Conservation (phyloP, 2,329 filamentous ascomycete species). For the Tolypocladium amazonense region DNA sequence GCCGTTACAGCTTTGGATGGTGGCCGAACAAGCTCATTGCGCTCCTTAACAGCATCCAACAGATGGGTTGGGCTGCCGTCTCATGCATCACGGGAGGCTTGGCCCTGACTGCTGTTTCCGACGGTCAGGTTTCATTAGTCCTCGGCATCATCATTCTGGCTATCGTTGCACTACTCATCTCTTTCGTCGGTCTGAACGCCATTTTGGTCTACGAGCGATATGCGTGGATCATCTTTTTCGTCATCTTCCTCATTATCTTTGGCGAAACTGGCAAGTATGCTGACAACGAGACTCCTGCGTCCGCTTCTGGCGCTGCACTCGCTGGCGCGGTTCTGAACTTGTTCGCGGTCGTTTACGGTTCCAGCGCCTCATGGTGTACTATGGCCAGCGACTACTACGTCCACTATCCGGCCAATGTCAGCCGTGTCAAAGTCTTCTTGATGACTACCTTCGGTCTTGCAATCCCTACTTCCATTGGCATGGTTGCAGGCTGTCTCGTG, state of each 20-base stretch:
- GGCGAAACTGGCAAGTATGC: conserved; percentile 31
- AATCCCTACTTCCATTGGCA: conserved; percentile 37
- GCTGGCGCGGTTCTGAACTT: conserved; percentile 30
- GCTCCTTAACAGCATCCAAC: conserved; percentile 23
- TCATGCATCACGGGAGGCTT: conserved; percentile 40
- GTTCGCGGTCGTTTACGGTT: conserved; percentile 35
- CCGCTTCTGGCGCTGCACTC: conserved; percentile 21
- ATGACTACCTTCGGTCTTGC: conserved; percentile 36
- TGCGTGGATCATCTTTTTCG: conserved; percentile 35
- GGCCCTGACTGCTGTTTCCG: conserved; percentile 33
- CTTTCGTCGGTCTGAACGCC: conserved; percentile 38
- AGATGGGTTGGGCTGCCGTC: conserved; percentile 41
- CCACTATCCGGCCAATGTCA: conserved; percentile 34
- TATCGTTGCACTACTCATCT: conserved; percentile 36
- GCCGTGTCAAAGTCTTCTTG: conserved; percentile 33
- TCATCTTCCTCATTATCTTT: conserved; percentile 38
- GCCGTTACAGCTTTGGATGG: conserved; percentile 38
- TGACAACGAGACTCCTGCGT: conserved; percentile 23
- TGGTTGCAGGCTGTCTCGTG: conserved; percentile 32
- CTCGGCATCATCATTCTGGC: conserved; percentile 43
- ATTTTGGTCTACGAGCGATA: conserved; percentile 40
- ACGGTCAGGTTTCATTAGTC: conserved; percentile 31
- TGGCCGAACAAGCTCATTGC: conserved; percentile 40
- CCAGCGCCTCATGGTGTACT: conserved; percentile 36
- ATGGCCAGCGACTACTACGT: conserved; percentile 19